Evolutionary conservation across 2,329 filamentous ascomycete species (phyloP).

Genomic region (Aspergillus sp.): DNA sequence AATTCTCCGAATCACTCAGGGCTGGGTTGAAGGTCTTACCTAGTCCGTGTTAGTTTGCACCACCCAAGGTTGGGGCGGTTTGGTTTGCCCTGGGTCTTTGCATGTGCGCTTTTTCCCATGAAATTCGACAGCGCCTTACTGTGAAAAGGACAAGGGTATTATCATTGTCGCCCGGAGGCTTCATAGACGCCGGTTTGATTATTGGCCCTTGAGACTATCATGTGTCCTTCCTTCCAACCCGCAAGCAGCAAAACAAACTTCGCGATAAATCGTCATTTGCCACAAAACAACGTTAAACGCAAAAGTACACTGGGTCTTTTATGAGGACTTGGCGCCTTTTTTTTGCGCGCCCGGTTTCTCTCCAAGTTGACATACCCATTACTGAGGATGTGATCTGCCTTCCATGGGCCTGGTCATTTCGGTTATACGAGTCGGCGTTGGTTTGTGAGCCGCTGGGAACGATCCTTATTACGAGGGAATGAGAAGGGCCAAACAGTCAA

Average conservation of each 20-base stretch:
- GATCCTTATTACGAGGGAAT: neutral
- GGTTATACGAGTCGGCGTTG: neutral
- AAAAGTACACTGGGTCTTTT: neutral
- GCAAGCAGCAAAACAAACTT: neutral
- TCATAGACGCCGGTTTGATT: neutral
- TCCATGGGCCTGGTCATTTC: conserved; percentile 3
- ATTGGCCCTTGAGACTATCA: neutral
- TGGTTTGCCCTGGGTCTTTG: conserved; percentile 3
- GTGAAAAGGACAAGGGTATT: neutral
- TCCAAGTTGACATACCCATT: neutral
- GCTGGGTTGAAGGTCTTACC: conserved; percentile 3
- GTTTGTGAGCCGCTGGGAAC: neutral
- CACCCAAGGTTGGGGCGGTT: neutral
- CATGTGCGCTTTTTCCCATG: neutral
- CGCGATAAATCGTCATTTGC: neutral
- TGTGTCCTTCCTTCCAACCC: neutral
- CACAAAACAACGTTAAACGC: neutral
- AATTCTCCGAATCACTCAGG: conserved; percentile 14
- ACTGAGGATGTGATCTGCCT: neutral
- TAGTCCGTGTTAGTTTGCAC: conserved; percentile 6
- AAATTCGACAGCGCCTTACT: neutral
- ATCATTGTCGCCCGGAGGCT: neutral
- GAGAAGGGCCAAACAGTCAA: neutral
- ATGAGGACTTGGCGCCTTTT: neutral
- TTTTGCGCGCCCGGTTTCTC: neutral